These are phyloP conservation scores for Purpureocillium takamizusanense DNA, from an alignment of 2,329 filamentous ascomycete genomes.

Conservation along the genomic window DNA sequence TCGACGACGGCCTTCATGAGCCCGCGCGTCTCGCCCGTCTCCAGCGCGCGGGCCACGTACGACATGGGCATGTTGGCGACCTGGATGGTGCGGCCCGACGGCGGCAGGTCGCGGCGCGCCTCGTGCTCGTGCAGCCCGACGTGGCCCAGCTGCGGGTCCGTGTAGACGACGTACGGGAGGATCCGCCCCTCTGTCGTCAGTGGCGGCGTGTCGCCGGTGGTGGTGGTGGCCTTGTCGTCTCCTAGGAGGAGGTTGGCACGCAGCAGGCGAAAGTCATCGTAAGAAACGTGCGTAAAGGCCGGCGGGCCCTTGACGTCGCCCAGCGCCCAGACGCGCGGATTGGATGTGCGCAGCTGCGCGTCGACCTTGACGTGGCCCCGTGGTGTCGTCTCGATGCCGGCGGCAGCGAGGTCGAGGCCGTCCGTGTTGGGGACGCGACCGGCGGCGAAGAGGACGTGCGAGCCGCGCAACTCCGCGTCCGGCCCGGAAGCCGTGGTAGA, in stretches of 20 bases:
- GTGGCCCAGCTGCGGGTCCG: slow-evolving; percentile 43
- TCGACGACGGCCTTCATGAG: slow-evolving; percentile 44
- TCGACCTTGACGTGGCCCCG: slow-evolving; percentile 35
- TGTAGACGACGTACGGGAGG: slow-evolving; percentile 40
- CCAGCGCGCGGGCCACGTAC: slow-evolving; percentile 39
- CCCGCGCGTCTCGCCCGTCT: slow-evolving; percentile 41
- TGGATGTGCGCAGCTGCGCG: slow-evolving; percentile 33
- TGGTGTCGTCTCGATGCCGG: slow-evolving; percentile 28
- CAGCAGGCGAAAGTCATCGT: slow-evolving; percentile 46
- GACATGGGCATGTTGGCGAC: slow-evolving; percentile 41
- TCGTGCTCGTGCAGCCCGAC: slow-evolving; percentile 37
- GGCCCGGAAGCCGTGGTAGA: slow-evolving; percentile 6
- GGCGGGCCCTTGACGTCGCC: slow-evolving; percentile 43
- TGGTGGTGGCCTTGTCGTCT: neutral
- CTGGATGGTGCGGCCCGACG: slow-evolving; percentile 24
- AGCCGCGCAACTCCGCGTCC: slow-evolving; percentile 19
- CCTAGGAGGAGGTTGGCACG: slow-evolving; percentile 34
- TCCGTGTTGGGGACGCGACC: slow-evolving; percentile 42
- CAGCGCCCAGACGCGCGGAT: slow-evolving; percentile 33
- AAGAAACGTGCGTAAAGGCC: slow-evolving; percentile 47
- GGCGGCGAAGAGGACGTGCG: slow-evolving; percentile 40
- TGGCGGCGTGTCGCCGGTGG: neutral
- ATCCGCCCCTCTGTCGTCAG: slow-evolving; percentile 4
- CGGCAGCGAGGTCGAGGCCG: slow-evolving; percentile 27
- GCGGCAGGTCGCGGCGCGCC: slow-evolving; percentile 8